Evolutionary conservation across 805 yeast genomes (phyloP), one percentile per base, ranked within the genome.

Genomic region (Saccharomycopsis capsularis): DNA sequence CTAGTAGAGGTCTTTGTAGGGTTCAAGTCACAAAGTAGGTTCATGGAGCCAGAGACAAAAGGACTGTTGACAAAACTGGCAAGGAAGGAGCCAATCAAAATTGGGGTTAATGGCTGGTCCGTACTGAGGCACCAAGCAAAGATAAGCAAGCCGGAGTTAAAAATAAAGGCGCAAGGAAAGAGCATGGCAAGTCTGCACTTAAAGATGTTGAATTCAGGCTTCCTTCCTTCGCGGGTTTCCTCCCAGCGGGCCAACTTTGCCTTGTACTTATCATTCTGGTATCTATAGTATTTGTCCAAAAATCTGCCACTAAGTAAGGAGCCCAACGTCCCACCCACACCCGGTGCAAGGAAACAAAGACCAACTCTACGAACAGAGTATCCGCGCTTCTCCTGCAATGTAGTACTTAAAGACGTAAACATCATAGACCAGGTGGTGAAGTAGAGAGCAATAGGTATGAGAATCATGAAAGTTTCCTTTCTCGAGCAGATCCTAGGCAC

Each of bases 1-100:
- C 90, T 82, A 2, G 91, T 77, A 0, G 95, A 85, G 0, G 88
- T 73, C 42, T 74, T 74, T 3, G 71, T 63, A 0, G 96, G 95
- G 54, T 74, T 81, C 50, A 87, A 60, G 59, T 89, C 96, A n/a
- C 87, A 84, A 48, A 86, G 61, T 37, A 88, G 63, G 0, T 93
- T 85, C 0, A 81, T 74, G 2, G 80, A 70, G 30, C 76, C 71
- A 15, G 82, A 72, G 36, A 83, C 58, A 38, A 47, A 79, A 74
- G 44, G 78, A 75, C 55, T 82, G 74, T 3, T 81, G 69, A n/a
- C 81, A 72, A 52, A 69, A 51, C 76, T 67, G 1, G 85, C 71
- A 15, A 86, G 65, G 4, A 85, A 77, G 0, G 78, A 76, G 0
- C 81, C 71, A 29, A 81, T 63, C 38, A 70, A 68, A 3, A 73